Base-by-base conservation (phyloP, 225 moss, liverwort and hornwort genomes). In the Takakia lepidozioides region DNA sequence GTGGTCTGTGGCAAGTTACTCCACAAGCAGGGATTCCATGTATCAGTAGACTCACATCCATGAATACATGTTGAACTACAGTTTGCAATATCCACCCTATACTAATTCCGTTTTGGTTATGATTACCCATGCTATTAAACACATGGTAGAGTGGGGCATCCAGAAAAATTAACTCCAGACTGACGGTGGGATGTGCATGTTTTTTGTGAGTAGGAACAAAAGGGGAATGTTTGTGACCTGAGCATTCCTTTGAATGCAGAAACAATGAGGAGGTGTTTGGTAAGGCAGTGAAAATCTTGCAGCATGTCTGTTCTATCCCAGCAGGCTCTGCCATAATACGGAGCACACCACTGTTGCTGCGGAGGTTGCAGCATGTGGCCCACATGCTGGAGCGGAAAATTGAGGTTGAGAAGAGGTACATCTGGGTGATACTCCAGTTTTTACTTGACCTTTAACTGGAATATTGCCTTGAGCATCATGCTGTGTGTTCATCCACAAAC, bases 361-460 rank as follows among this genome's bases (percentile, higher is more conserved):
- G 89, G 22, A 73, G 82, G 27, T 53, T 89, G 48, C 82, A 76
- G 23, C 58, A 80, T 37, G 85, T 89, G 41, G 76, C 72, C 25
- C 69, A 60, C 24, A 65, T 71, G 27, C 48, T 89, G 51, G 85
- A 85, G 47, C 68, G 76, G 29, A 82, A 82, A 51, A 26, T 72
- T 56, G 73, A 74, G 52, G 64, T 77, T 5, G 89, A 89, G 55
- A 85, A 80, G 52, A 78, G 89, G 89, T 85, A 59, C 20, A 42
- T 9, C 19, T 27, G 13, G 3, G 32, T 43, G 55, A 16, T 22
- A 10, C 38, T 18, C 8, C 18, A 40, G 24, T n/a, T 30, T 25
- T 23, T 55, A 16, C 24, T 14, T 15, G 10, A 27, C 15, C 11
- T 36, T 36, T 39, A n/a, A n/a, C n/a, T n/a, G n/a, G n/a, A n/a